Evolutionary conservation across 371 early-diverging fungal genomes (phyloP).

Genomic region (Mortierella sp.): DNA sequence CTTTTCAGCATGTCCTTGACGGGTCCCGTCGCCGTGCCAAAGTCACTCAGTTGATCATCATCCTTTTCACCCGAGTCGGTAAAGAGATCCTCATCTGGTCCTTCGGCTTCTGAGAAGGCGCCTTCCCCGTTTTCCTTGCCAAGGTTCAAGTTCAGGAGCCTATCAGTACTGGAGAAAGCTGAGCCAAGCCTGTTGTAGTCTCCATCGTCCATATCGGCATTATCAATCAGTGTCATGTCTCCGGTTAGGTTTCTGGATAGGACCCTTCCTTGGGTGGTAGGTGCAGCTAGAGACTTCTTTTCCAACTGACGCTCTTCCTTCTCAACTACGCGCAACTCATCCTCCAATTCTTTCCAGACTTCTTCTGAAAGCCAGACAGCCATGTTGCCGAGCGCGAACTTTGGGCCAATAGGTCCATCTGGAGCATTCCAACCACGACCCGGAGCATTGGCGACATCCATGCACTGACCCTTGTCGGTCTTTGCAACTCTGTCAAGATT

Average conservation of each 20-base stretch:
- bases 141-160: slow-evolving; percentile 6
- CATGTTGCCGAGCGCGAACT: slow-evolving; percentile 63
- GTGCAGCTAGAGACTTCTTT: slow-evolving; percentile 53
- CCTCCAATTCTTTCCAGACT: slow-evolving; percentile 84
- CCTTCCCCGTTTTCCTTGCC: slow-evolving; percentile 10
- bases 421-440: slow-evolving; percentile 35
- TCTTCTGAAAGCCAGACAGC: slow-evolving; percentile 76
- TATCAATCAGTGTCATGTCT: slow-evolving; percentile 47
- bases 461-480: slow-evolving; percentile 55
- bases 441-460: slow-evolving; percentile 44
- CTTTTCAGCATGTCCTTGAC: slow-evolving; percentile 2
- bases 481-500: slow-evolving; percentile 30
- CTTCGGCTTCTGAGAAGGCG: slow-evolving; percentile 32
- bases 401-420: slow-evolving; percentile 43
- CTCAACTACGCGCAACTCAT: slow-evolving; percentile 77
- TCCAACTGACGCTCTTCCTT: slow-evolving; percentile 69
- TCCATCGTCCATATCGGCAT: slow-evolving; percentile 35
- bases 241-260: slow-evolving; percentile 20
- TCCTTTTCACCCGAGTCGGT: slow-evolving; percentile 44
- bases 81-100: slow-evolving; percentile 34
- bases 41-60: slow-evolving; percentile 47
- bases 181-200: slow-evolving; percentile 34
- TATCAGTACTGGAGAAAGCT: slow-evolving; percentile 33
- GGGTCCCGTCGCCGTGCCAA: slow-evolving; percentile 18
- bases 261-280: slow-evolving; percentile 56